Conservation (phyloP, 2,329 filamentous ascomycete genomes). For the Didymella glomerata region DNA sequence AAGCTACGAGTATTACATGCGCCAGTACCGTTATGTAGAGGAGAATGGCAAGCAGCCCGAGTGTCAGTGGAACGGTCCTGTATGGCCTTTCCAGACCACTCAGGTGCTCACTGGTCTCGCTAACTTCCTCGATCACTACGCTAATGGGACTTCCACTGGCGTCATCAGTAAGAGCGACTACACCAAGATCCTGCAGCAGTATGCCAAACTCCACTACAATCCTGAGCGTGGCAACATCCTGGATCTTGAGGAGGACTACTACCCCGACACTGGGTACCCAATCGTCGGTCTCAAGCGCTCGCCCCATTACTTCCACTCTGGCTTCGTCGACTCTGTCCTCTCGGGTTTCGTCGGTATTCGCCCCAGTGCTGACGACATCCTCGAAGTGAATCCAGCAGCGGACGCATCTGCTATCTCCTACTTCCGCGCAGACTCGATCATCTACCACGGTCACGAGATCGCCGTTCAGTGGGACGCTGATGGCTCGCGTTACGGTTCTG, state of each 20-base stretch:
- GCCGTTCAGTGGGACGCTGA: constrained; percentile 54
- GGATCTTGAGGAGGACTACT: constrained; percentile 56
- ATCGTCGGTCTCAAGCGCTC: constrained; percentile 56
- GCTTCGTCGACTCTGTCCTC: constrained; percentile 54
- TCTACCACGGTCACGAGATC: constrained; percentile 55
- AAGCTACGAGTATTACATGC: constrained; percentile 57
- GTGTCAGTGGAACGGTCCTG: constrained; percentile 58
- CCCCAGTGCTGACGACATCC: constrained; percentile 48
- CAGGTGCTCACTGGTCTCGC: constrained; percentile 54
- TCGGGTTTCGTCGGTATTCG: constrained; percentile 56
- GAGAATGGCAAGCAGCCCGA: constrained; percentile 46
- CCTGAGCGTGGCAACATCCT: constrained; percentile 40
- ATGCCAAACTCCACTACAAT: constrained; percentile 55
- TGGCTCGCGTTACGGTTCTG: constrained; percentile 44
- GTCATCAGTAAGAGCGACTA: constrained; percentile 48
- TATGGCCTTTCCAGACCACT: constrained; percentile 57
- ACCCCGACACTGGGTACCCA: constrained; percentile 53
- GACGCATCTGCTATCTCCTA: constrained; percentile 46
- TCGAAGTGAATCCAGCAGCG: constrained; percentile 54
- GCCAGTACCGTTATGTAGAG: constrained; percentile 51
- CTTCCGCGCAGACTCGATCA: constrained; percentile 54
- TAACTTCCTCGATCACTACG: constrained; percentile 56
- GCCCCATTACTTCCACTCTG: constrained; percentile 58
- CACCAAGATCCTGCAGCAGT: constrained; percentile 49
- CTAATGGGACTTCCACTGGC: constrained; percentile 33